Evolutionary conservation across 768 basidiomycete genomes (phyloP), one percentile per base, ranked within the genome.

Genomic region (Russula emetica): DNA sequence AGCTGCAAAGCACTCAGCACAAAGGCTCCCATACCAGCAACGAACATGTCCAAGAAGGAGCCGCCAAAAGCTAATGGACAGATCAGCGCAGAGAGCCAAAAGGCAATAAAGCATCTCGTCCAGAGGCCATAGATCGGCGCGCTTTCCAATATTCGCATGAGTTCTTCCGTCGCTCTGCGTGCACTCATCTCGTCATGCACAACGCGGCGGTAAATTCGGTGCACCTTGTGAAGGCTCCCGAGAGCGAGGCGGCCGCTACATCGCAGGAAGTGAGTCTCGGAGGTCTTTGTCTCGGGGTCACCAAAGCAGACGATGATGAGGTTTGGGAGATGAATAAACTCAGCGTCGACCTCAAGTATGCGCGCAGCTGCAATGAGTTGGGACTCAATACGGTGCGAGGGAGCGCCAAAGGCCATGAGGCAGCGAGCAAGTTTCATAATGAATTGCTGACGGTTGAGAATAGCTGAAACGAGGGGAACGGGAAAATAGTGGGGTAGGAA

Each of bases 161-260:
- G 78, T 53, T 83, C 79, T 34, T 79, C 79, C 8, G 84, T 83
- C 1, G 90, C 95, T 59, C 83, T 79, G 64, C 85, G 86, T 4
- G 92, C 95, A 59, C 89, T 89, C 71, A 93, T 85, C 75, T 92
- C 90, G 71, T 97, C 94, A 74, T 97, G 94, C 8, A 97, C 85
- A 61, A 98, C 94, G 22, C 80, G 74, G 61, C 92, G 87, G 75
- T 97, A 98, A 64, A 95, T 79, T 47, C 84, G 72, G 72, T 97
- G 94, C 2, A 94, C 88, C 36, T 86, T 83, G 69, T 95, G 91
- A 16, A 98, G 82, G 66, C 83, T 85, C 30, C 94, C 94, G 18
- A 98, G 84, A 51, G 90, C 86, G 34, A 97, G 83, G 28, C 86
- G 79, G 20, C 88, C 88, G 32, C 78, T 78, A 62, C 86, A 87